Conservation (phyloP, 1,139 yeast species). For the Nakaseomyces kungkrabaensis region DNA sequence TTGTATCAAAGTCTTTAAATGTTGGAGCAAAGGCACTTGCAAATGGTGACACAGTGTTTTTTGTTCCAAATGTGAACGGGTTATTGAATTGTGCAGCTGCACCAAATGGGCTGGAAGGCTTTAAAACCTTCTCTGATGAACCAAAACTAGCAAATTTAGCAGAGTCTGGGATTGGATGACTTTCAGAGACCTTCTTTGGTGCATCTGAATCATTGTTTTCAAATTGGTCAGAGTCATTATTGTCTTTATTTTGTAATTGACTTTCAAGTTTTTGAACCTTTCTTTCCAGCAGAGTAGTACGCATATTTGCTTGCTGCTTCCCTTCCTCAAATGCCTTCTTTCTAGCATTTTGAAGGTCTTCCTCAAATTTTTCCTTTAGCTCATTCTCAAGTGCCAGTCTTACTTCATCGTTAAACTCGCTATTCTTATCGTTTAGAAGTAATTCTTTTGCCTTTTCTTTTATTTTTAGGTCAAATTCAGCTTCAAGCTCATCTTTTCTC, state of each 20-base stretch:
- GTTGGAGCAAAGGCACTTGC: conserved; percentile 1
- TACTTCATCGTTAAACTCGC: conserved; percentile 12
- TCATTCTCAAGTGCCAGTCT: conserved; percentile 10
- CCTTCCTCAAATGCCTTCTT: conserved; percentile 34
- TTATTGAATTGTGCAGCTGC: not conserved
- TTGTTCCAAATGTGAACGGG: not conserved
- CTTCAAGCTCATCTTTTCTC: conserved; percentile 18
- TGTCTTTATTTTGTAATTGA: conserved; percentile 7
- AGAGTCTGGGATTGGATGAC: not conserved
- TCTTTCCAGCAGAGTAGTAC: conserved; percentile 22
- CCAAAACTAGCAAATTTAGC: not conserved
- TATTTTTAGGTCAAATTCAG: conserved; percentile 14
- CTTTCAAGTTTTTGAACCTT: conserved; percentile 20
- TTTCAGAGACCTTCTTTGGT: not conserved
- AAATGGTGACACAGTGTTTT: not conserved
- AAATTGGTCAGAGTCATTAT: conserved; percentile 17
- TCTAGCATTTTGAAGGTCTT: conserved; percentile 29
- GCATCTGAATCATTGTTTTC: conserved; percentile 26
- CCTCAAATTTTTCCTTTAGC: conserved; percentile 14
- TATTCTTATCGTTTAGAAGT: not conserved
- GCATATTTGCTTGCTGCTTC: conserved; percentile 29
- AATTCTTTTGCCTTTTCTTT: conserved; percentile 3
- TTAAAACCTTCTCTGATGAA: not conserved
- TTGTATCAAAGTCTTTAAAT: not conserved
- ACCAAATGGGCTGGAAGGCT: conserved; percentile 2